A percentile compares a stretch with the other conserved stretches of the same genome.
phyloP scores from a whole-genome alignment of 129 eudicot genomes.

The Helichrysum umbraculigerum region DNA sequence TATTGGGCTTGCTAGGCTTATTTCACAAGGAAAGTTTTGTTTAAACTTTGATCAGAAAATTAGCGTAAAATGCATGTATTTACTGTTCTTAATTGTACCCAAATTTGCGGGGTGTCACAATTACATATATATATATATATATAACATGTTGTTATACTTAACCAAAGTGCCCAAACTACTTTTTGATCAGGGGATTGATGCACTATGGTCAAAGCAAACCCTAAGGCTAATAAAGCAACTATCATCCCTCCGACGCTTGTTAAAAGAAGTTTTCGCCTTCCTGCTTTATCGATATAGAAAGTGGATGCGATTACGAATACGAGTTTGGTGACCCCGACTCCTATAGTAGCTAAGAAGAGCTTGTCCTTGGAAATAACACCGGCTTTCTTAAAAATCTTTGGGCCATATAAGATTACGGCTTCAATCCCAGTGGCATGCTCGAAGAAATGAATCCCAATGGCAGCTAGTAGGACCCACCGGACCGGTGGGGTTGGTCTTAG shows the following conservation, averaged over 20 bases:
- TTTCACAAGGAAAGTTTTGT: too few relatives aligned
- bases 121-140: too few relatives aligned
- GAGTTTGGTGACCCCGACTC: constrained; percentile 58
- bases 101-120: too few relatives aligned
- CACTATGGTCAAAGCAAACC: constrained; percentile 55
- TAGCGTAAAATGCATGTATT: too few relatives aligned
- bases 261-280: constrained; percentile 60
- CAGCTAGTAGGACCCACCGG: constrained; percentile 67
- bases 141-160: constrained; percentile 51
- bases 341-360: constrained; percentile 59
- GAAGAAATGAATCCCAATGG: constrained; percentile 79
- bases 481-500: constrained; percentile 61
- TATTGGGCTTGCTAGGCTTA: too few relatives aligned
- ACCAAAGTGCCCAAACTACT: constrained; percentile 56
- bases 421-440: constrained; percentile 83
- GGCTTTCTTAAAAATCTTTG: constrained; percentile 64
- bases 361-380: constrained; percentile 47
- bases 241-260: constrained; percentile 66
- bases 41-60: too few relatives aligned
- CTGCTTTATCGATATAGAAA: constrained; percentile 56
- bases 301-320: constrained; percentile 51
- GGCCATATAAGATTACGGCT: constrained; percentile 73
- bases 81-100: too few relatives aligned
- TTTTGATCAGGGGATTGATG: constrained; percentile 36
- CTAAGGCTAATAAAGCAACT: constrained; percentile 48